Evolutionary conservation across 192 early-diverging fungal genomes (phyloP), one percentile per base, ranked within the genome.

Genomic region (Dissophora ornata): DNA sequence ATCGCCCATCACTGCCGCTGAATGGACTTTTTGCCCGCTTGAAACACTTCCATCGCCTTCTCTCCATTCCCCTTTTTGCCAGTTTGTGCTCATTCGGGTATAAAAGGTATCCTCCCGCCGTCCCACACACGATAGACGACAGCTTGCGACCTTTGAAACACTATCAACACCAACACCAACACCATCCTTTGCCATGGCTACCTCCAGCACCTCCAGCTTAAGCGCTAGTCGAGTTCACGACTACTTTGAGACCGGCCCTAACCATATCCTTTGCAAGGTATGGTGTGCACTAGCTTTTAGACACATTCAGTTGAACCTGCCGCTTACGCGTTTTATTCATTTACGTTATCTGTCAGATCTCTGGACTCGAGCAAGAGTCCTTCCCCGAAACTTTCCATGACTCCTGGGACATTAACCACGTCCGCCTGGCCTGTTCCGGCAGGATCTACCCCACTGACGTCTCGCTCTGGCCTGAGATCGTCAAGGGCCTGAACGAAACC

Each of bases 191-290:
- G 49, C 36, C 46, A 49, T 49, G 29, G 10, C 32, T 10, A 36
- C 54, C n/a, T 18, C 53, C 21, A 24, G 34, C 40, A 54, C 38
- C 63, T 38, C 36, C 34, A 48, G 45, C 29, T 50, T 32, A 12
- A 25, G 7, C 24, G 33, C 15, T 22, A 51, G 25, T 22, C 67
- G 22, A 16, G 28, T 38, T 29, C 44, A 36, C 49, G 63, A 49
- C 19, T 75, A 61, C 51, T 75, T 75, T 34, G 63, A 67, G 33
- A 75, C 71, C 22, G 71, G 71, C 2, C 63, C 49, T 13, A 75
- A 75, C 36, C 50, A 55, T 28, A 4, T 75, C 28, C 63, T 75
- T 18, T 66, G 62, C 34, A 32, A 75, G 71, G 71, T 75, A 61
- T 46, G 18, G n/a, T 12, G 15, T 6, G 24, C 38, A 10, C 15